Base-by-base conservation (phyloP, 768 basidiomycete species). In the Leccinum uliginosum region DNA sequence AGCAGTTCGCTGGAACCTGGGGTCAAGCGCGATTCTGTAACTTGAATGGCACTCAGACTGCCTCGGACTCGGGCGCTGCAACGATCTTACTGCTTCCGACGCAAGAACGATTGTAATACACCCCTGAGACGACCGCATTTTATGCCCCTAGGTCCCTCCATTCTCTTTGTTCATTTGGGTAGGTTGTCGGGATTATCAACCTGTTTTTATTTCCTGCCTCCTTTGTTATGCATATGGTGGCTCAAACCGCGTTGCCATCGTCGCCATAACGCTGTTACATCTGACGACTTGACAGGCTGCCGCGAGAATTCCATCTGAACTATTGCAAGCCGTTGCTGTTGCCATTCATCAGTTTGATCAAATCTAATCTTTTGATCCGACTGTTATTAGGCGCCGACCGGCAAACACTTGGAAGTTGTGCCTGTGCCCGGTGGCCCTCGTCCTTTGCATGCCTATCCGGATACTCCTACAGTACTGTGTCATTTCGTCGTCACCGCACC, bases 1-100 rank as follows among this genome's bases (percentile, higher is more conserved):
- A 64, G 35, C 7, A 58, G 5, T 53, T 57, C 0, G 32, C 11
- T 0, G 64, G 70, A 12, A 68, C 65, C 6, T 24, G 1, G 65
- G 59, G 2, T 56, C 53, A 34, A 69, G 66, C 24, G 53, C 47
- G 0, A 40, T 29, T 6, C 49, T 54, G 23, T 62, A 59, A 4
- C 58, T 30, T 30, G 29, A 30, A 30, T 30, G 6, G 7, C 5
- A 30, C 8, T 11, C 48, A n/a, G n/a, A n/a, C n/a, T 8, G 40
- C 5, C 11, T 26, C 1, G 10, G 54, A 2, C n/a, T n/a, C n/a
- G n/a, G 8, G 11, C 19, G 21, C 29, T 27, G 4, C 15, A 12
- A 27, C 26, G 6, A 26, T 26, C 64, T 43, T 17, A 57, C 64
- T 12, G 26, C 7, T 29, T 21, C 4, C 32, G 43, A 51, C 17